These are phyloP conservation scores for Periconia sp. DNA, from an alignment of 2,329 filamentous ascomycete genomes.

Conservation along the genomic window DNA sequence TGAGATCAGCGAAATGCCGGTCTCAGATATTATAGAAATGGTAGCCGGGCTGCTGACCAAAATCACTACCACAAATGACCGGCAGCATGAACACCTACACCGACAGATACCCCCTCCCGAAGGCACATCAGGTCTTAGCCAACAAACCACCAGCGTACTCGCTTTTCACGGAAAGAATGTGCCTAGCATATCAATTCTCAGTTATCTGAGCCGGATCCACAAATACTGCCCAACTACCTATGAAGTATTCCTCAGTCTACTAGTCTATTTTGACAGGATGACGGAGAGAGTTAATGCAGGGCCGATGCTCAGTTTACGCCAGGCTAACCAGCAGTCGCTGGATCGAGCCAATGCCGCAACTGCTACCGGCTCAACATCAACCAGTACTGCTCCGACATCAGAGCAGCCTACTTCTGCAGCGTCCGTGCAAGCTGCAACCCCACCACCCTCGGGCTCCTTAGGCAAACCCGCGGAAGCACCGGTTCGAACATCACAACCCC, in stretches of 20 bases:
- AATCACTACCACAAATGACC: constrained; percentile 94
- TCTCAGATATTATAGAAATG: constrained; percentile 98
- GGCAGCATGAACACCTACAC: constrained; percentile 89
- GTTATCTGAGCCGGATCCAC: constrained; percentile 93
- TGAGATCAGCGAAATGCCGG: constrained; percentile 97
- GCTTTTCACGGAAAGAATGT: constrained; percentile 99
- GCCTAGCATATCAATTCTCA: constrained; percentile 93
- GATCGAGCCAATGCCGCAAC: constrained; percentile 44
- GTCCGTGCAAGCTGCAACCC: constrained; percentile 49
- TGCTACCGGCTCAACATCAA: constrained; percentile 28
- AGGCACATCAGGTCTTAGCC: constrained; percentile 59
- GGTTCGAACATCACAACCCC: constrained; percentile 31
- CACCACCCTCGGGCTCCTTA: constrained; percentile 52
- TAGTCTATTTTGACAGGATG: constrained; percentile 99
- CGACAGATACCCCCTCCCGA: constrained; percentile 67
- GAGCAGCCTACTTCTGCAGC: constrained; percentile 25
- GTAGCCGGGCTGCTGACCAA: constrained; percentile 94
- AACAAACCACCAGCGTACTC: constrained; percentile 73
- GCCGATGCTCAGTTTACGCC: constrained; percentile 66
- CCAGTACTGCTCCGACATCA: constrained; percentile 31
- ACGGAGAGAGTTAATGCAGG: constrained; percentile 89
- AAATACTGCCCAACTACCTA: constrained; percentile 99
- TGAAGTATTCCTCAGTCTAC: constrained; percentile 90
- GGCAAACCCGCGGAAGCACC: constrained; percentile 42
- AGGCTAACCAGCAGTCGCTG: constrained; percentile 53